Percentiles rank a stretch among this genome's conserved stretches.
These are phyloP conservation scores for Flaveria ramosissima DNA, from an alignment of 129 eudicot genomes.

Conservation along the genomic window DNA sequence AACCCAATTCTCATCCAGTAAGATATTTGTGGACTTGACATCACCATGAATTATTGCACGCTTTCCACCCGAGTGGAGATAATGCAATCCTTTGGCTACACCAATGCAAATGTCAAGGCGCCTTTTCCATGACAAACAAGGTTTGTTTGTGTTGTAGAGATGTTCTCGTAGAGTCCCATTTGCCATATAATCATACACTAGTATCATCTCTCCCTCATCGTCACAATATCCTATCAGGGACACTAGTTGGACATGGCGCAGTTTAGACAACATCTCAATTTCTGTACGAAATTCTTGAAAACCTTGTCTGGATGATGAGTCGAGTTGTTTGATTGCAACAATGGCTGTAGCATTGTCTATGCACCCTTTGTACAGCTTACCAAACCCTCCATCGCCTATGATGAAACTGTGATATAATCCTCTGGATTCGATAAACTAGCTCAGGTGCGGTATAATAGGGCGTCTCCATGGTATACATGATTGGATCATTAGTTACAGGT, in stretches of 20 bases:
- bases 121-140: too few species aligned
- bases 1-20: conserved; percentile 21
- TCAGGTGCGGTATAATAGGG: conserved; percentile 24
- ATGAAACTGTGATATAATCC: conserved; percentile 12
- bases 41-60: conserved; percentile 60
- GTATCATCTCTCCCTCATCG: too few species aligned
- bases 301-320: background rate
- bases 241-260: too few species aligned
- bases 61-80: conserved; percentile 43
- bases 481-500: background rate
- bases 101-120: too few species aligned
- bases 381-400: background rate
- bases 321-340: background rate
- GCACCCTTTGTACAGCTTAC: background rate
- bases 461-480: conserved; percentile 25
- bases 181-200: too few species aligned
- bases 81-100: conserved; percentile 40
- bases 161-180: too few species aligned
- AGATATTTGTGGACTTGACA: conserved; percentile 56
- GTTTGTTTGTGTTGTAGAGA: too few species aligned
- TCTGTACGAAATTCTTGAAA: background rate
- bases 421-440: conserved; percentile 25
- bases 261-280: background rate
- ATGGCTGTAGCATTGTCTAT: too few species aligned
- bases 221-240: too few species aligned